These are phyloP conservation scores for Stellera chamaejasme DNA, from an alignment of 345 rosid species.

Conservation along the genomic window DNA sequence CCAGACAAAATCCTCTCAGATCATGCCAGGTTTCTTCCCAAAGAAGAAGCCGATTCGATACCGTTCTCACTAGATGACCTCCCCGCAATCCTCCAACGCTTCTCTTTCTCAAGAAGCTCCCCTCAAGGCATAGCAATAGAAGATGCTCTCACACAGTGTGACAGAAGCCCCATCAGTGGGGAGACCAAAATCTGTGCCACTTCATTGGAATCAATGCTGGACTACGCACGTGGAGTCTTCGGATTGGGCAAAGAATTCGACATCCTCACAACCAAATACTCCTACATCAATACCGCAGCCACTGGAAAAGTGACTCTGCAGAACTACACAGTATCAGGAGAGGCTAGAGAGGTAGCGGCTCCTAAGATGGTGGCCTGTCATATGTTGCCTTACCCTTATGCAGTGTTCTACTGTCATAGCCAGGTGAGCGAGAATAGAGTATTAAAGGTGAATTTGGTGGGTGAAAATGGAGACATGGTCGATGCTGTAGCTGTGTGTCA, in stretches of 20 bases:
- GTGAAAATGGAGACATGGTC: constrained; percentile 32
- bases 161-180: constrained; percentile 21
- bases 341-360: constrained; percentile 20
- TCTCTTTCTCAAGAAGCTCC: constrained; percentile 23
- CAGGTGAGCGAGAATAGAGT: constrained; percentile 20
- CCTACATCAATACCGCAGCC: no score
- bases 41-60: constrained; percentile 28
- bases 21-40: constrained; percentile 25
- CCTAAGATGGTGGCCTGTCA: constrained; percentile 34
- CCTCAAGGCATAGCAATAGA: constrained; percentile 38
- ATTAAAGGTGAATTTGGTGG: constrained; percentile 22
- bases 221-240: constrained; percentile 18
- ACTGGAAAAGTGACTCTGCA: constrained; percentile 11
- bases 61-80: constrained; percentile 26
- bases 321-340: constrained; percentile 24
- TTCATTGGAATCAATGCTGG: constrained; percentile 44
- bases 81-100: constrained; percentile 23
- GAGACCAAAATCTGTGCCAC: constrained; percentile 39
- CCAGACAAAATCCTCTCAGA: constrained; percentile 20
- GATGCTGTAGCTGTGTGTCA: constrained; percentile 38
- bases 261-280: constrained; percentile 17
- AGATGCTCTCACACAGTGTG: constrained; percentile 27
- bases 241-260: constrained; percentile 13
- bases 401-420: constrained; percentile 35
- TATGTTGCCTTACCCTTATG: constrained; percentile 28